Percentiles rank a stretch among this genome's conserved stretches.
Evolutionary conservation across 495 filamentous ascomycete species (phyloP).

Genomic region (Hypomontagnella monticulosa): DNA sequence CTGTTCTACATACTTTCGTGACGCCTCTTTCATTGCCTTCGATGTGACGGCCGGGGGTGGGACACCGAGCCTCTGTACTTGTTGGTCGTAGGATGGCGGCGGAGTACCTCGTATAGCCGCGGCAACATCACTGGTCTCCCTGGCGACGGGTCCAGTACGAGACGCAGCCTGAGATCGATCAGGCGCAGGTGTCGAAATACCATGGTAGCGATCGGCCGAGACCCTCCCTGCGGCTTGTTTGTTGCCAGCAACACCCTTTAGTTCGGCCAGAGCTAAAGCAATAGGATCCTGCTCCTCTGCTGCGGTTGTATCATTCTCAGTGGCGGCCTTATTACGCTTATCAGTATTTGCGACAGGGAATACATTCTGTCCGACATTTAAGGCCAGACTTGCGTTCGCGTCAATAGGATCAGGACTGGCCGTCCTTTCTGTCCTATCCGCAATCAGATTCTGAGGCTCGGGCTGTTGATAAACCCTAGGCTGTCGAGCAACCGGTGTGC

Average conservation of each 20-base stretch:
- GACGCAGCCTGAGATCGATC: slow-evolving; percentile 49
- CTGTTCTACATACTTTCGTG: slow-evolving; percentile 84
- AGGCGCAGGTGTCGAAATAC: slow-evolving; percentile 80
- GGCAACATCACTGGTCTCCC: slow-evolving; percentile 56
- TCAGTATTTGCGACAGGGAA: slow-evolving; percentile 95
- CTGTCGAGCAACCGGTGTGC: slow-evolving; percentile 39
- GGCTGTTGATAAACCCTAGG: slow-evolving; percentile 43
- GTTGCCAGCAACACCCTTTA: slow-evolving; percentile 77
- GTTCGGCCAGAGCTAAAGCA: slow-evolving; percentile 87
- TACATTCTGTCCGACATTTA: slow-evolving; percentile 97
- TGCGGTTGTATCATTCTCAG: slow-evolving; percentile 48
- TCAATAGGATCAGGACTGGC: slow-evolving; percentile 87
- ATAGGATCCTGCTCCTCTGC: slow-evolving; percentile 76
- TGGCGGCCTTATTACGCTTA: slow-evolving; percentile 48
- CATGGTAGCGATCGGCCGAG: slow-evolving; percentile 93
- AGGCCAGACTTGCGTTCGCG: slow-evolving; percentile 88
- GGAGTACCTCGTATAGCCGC: slow-evolving; percentile 72
- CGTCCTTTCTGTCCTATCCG: slow-evolving; percentile 50
- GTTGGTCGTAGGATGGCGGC: slow-evolving; percentile 85
- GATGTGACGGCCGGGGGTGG: slow-evolving; percentile 93
- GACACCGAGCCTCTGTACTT: slow-evolving; percentile 81
- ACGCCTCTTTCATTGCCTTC: slow-evolving; percentile 91
- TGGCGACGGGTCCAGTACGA: slow-evolving; percentile 58
- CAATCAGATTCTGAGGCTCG: slow-evolving; percentile 48
- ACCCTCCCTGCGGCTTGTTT: slow-evolving; percentile 81